Conservation (phyloP, 345 rosid genomes). For the Jatropha curcas region DNA sequence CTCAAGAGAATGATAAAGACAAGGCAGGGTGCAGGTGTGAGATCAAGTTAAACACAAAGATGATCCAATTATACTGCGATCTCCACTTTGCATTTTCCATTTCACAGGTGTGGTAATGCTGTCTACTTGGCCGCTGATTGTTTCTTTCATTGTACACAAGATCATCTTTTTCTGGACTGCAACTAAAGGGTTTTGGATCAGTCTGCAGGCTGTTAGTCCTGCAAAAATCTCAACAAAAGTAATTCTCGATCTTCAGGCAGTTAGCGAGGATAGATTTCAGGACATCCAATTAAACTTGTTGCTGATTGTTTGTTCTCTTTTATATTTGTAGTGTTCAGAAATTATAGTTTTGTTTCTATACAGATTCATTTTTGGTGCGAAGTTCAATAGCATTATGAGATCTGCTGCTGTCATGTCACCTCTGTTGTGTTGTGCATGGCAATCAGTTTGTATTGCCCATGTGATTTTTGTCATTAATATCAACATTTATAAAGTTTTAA, state of each 20-base stretch:
- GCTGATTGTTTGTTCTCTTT: background rate
- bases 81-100: constrained; percentile 7
- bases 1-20: constrained; percentile 93
- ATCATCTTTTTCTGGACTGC: constrained; percentile 15
- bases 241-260: constrained; percentile 16
- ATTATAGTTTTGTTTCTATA: constrained; percentile 23
- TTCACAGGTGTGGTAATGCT: constrained; percentile 15
- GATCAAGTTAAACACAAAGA: constrained; percentile 44
- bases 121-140: constrained; percentile 5
- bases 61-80: background rate
- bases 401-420: background rate
- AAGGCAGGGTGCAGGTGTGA: constrained; percentile 60
- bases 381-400: background rate
- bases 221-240: constrained; percentile 15
- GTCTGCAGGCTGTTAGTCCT: too few species aligned
- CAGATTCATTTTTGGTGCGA: constrained; percentile 16
- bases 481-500: constrained; percentile 18
- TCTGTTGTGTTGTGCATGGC: constrained; percentile 21
- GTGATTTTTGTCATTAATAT: constrained; percentile 10
- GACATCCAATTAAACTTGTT: constrained; percentile 14
- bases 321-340: constrained; percentile 32
- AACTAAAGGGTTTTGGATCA: constrained; percentile 17
- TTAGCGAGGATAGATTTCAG: constrained; percentile 29
- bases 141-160: constrained; percentile 28
- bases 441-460: constrained; percentile 19